phyloP scores from a whole-genome alignment of 2,329 filamentous ascomycete genomes.

The Talaromyces sp. region DNA sequence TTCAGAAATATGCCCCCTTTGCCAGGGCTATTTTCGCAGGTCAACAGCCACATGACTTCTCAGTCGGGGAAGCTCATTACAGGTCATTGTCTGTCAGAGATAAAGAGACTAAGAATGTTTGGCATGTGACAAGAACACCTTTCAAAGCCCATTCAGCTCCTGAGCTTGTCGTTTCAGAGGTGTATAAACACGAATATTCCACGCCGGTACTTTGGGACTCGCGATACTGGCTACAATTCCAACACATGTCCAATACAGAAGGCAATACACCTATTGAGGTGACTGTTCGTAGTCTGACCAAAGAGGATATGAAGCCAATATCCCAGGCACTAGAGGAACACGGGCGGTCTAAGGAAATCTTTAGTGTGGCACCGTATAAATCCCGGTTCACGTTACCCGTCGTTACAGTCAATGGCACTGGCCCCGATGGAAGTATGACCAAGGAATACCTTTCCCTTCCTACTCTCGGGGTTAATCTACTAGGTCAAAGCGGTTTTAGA shows the following conservation, averaged over 20 bases:
- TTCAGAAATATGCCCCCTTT: slow-evolving; percentile 39
- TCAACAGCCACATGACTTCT: slow-evolving; percentile 43
- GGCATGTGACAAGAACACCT: slow-evolving; percentile 34
- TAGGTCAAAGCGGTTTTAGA: not conserved
- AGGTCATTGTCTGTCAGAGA: not conserved
- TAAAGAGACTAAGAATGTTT: slow-evolving; percentile 19
- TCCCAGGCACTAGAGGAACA: not conserved
- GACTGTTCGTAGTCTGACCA: not conserved
- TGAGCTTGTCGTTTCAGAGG: slow-evolving; percentile 15
- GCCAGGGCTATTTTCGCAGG: slow-evolving; percentile 35
- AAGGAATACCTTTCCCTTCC: slow-evolving; percentile 21
- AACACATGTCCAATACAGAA: slow-evolving; percentile 17
- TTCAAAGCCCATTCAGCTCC: slow-evolving; percentile 25
- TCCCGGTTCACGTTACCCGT: slow-evolving; percentile 37
- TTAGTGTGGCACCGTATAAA: slow-evolving; percentile 5
- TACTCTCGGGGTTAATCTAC: slow-evolving; percentile 17
- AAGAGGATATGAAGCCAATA: slow-evolving; percentile 3
- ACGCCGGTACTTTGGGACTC: slow-evolving; percentile 48
- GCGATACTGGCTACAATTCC: slow-evolving; percentile 51
- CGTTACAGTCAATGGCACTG: not conserved
- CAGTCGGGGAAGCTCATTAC: slow-evolving; percentile 41
- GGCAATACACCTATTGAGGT: not conserved
- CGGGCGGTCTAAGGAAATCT: not conserved
- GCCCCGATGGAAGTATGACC: not conserved
- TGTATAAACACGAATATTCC: slow-evolving; percentile 4